Evolutionary conservation across 163 green algal species (phyloP).

Genomic region (Trebouxia gelatinosa): DNA sequence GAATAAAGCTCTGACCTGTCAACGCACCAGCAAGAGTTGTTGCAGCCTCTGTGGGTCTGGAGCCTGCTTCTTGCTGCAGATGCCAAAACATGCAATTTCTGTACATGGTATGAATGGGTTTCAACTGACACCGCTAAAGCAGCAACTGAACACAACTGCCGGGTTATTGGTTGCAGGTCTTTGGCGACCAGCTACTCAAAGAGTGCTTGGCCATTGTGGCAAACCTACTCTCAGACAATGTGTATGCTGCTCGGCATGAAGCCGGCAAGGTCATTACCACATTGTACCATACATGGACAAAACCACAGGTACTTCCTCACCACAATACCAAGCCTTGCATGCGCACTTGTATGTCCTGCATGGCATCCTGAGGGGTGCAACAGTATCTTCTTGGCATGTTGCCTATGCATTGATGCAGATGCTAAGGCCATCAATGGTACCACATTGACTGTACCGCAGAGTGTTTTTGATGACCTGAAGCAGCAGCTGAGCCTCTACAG

Average conservation of each 20-base stretch:
- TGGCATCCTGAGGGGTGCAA: background rate
- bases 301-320: background rate
- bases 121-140: background rate
- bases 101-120: background rate
- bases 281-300: constrained; percentile 24
- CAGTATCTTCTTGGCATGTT: background rate
- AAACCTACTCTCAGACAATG: constrained; percentile 33
- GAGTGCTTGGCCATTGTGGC: background rate
- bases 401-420: background rate
- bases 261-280: constrained; percentile 11
- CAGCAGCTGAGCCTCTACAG: constrained; percentile 15
- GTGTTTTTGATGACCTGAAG: constrained; percentile 24
- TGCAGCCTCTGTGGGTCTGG: too few relatives aligned
- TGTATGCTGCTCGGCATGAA: constrained; percentile 33
- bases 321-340: background rate
- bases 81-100: background rate
- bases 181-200: constrained; percentile 1
- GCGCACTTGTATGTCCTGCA: background rate
- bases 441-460: constrained; percentile 15
- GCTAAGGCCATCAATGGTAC: background rate
- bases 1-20: background rate
- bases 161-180: background rate
- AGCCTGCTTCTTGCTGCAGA: too few relatives aligned
- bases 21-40: background rate
- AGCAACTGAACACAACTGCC: background rate